A percentile compares a stretch with the other conserved stretches of the same genome.
These are phyloP conservation scores for Nectriaceae sp. DNA, from an alignment of 2,329 filamentous ascomycete species.

Conservation along the genomic window DNA sequence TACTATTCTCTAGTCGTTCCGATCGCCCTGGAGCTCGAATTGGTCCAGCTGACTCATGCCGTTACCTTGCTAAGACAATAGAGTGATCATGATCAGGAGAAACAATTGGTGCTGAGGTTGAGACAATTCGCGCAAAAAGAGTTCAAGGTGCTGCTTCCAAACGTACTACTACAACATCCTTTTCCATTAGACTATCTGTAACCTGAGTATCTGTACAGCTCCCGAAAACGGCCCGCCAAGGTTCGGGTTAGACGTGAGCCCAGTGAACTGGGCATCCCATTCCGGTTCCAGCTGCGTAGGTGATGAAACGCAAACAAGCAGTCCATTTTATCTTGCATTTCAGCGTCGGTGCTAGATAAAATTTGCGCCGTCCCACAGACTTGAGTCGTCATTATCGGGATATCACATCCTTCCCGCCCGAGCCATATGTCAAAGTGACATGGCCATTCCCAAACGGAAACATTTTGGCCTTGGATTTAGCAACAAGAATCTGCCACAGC, in stretches of 20 bases:
- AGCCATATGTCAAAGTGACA: too few species aligned
- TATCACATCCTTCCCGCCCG: not conserved
- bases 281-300: conserved; percentile 7
- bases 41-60: too few species aligned
- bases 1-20: too few species aligned
- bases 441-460: not conserved
- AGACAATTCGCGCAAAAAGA: conserved; percentile 5
- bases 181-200: not conserved
- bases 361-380: conserved; percentile 1
- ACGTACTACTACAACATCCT: not conserved
- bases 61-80: too few species aligned
- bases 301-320: not conserved
- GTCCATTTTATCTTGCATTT: conserved; percentile 1
- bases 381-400: not conserved
- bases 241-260: not conserved
- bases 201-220: not conserved
- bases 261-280: not conserved
- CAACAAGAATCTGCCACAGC: not conserved
- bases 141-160: not conserved
- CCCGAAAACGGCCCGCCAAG: conserved; percentile 1
- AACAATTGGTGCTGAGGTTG: too few species aligned
- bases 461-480: not conserved
- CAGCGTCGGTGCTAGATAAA: not conserved
- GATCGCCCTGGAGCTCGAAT: too few species aligned
- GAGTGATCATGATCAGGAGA: too few species aligned